phyloP scores from a whole-genome alignment of 2,329 filamentous ascomycete species.

The Chaetothyriales sp. region DNA sequence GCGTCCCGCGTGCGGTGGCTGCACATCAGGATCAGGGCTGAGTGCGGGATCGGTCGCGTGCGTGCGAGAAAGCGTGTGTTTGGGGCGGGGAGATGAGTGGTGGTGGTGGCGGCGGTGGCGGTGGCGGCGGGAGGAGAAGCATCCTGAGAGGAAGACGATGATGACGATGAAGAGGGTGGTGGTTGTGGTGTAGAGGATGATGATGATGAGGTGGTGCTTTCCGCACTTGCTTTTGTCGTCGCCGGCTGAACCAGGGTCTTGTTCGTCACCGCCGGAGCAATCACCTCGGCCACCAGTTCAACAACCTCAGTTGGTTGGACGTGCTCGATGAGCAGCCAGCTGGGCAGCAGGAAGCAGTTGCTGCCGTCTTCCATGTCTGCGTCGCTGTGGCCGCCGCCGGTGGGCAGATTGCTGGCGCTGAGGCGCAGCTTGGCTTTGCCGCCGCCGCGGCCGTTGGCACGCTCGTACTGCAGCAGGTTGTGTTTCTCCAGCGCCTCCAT shows the following conservation, averaged over 20 bases:
- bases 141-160: no score
- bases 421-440: conserved; percentile 13
- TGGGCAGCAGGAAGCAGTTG: conserved; percentile 14
- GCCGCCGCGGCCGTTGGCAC: conserved; percentile 3
- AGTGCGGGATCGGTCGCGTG: conserved; percentile 54
- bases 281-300: conserved; percentile 10
- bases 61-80: conserved; percentile 8
- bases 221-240: background rate
- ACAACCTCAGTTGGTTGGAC: conserved; percentile 12
- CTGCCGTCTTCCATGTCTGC: conserved; percentile 5
- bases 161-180: no score
- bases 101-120: background rate
- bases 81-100: conserved; percentile 3
- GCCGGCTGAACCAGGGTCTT: conserved; percentile 3
- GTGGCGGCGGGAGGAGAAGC: background rate
- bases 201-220: no score
- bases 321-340: conserved; percentile 14
- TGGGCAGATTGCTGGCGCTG: conserved; percentile 15
- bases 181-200: no score
- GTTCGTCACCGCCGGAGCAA: conserved; percentile 11
- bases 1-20: conserved; percentile 79
- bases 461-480: conserved; percentile 23
- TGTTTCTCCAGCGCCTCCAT: conserved; percentile 56
- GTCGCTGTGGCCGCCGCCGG: conserved; percentile 4
- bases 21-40: conserved; percentile 72